Base-by-base conservation (phyloP, 176 grass and related monocot genomes). In the Oryza glaberrima region DNA sequence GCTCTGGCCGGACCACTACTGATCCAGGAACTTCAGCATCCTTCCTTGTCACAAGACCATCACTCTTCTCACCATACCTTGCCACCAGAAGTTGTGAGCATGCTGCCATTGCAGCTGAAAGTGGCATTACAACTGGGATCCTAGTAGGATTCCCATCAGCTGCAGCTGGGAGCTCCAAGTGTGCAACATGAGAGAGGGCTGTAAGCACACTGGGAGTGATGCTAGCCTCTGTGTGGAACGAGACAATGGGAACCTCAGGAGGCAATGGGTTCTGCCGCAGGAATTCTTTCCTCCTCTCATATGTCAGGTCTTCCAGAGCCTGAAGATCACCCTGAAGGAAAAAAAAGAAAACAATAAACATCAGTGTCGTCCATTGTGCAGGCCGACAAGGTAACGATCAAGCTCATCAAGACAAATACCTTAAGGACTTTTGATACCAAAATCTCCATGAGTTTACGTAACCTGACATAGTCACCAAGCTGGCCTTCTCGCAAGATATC, bases 391-490 rank as follows among this genome's bases (percentile, higher is more conserved):
- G 68, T 65, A 70, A 22, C 28, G 35, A 77, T 38, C 36, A 16
- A 17, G 92, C 80, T 54, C 14, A 77, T 83, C 32, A 49, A 49
- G 79, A 20, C 1, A 88, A 84, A 41, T 91, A 94, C 92, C 92
- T 98, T 98, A 12, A 95, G 65, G 66, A 98, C 83, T 93, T 92
- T 95, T 60, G 93, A 95, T 74, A 98, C 87, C 78, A 98, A 83
- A 28, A 95, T 83, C 74, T 98, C 95, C 91, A 90, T 91, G 46
- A 95, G 72, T 84, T 98, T 88, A 38, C 92, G 88, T 70, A 98
- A 63, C 85, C 85, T 93, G 34, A 98, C 93, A 63, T 98, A 98
- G 81, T 98, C 95, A 70, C 95, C 93, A 69, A 95, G 92, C 65
- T 95, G 95, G 47, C 40, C 40, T 41, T 41, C 40, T 41, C 7